Evolutionary conservation across 2,329 filamentous ascomycete genomes (phyloP).

Genomic region (Calonectria hongkongensis): DNA sequence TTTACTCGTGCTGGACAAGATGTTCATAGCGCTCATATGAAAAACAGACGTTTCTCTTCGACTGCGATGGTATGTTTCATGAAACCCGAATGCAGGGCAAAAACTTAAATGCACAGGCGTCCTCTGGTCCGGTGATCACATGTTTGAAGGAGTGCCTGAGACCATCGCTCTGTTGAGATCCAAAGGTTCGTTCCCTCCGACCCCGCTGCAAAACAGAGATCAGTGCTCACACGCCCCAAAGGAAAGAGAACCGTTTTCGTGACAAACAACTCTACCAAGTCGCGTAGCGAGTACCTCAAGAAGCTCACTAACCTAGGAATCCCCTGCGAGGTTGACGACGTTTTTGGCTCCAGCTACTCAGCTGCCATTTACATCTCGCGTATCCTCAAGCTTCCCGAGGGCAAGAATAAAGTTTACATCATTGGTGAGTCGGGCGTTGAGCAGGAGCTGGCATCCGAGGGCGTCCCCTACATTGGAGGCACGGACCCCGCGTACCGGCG

Average conservation of each 20-base stretch:
- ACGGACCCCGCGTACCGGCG: constrained; percentile 87
- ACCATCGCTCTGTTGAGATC: constrained; percentile 88
- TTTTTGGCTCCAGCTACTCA: constrained; percentile 97
- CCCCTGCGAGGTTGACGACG: constrained; percentile 87
- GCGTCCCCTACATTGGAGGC: constrained; percentile 87
- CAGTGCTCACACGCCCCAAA: constrained; percentile 58
- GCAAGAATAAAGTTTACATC: constrained; percentile 95
- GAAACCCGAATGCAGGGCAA: no score
- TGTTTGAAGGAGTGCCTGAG: constrained; percentile 90
- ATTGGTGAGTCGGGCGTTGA: constrained; percentile 95
- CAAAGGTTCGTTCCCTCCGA: constrained; percentile 74
- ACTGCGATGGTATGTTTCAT: constrained; percentile 88
- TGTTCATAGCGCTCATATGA: constrained; percentile 16
- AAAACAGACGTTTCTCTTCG: constrained; percentile 89
- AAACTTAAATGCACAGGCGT: constrained; percentile 78
- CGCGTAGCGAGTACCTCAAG: constrained; percentile 91
- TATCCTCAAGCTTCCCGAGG: constrained; percentile 85
- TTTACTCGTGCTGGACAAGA: constrained; percentile 42
- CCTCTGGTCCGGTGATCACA: constrained; percentile 94
- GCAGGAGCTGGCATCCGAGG: constrained; percentile 87
- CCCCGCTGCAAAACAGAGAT: not conserved
- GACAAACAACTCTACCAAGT: constrained; percentile 99
- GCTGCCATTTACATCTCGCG: constrained; percentile 96
- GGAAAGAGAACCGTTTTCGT: constrained; percentile 97
- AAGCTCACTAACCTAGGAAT: constrained; percentile 91